Conservation (phyloP, 2,329 filamentous ascomycete species). For the Chaetomiaceae sp. region DNA sequence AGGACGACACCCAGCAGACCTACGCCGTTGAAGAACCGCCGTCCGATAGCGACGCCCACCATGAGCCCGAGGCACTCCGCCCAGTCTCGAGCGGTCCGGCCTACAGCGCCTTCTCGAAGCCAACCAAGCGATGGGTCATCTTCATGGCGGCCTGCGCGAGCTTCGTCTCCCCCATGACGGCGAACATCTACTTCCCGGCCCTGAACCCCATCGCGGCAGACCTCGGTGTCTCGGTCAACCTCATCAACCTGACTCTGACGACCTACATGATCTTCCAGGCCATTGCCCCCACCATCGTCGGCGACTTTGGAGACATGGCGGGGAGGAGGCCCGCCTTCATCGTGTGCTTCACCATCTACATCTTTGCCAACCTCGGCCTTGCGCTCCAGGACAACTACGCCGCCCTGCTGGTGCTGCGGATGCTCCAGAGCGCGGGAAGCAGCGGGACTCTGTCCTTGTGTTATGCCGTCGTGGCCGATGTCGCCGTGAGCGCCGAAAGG, state of each 20-base stretch:
- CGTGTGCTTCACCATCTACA: constrained; percentile 52
- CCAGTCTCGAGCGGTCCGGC: constrained; percentile 37
- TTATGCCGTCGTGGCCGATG: constrained; percentile 67
- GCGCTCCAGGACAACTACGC: constrained; percentile 54
- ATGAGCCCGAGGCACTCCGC: constrained; percentile 33
- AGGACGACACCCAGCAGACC: neutral
- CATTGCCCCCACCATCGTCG: constrained; percentile 56
- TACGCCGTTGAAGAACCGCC: neutral
- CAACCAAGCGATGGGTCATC: constrained; percentile 49
- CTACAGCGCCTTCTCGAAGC: constrained; percentile 38
- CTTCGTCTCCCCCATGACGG: constrained; percentile 55
- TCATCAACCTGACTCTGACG: constrained; percentile 50
- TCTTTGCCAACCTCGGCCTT: constrained; percentile 56
- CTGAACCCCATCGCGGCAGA: constrained; percentile 37
- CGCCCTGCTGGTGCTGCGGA: constrained; percentile 56
- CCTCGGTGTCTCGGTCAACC: constrained; percentile 35
- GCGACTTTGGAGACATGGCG: constrained; percentile 56
- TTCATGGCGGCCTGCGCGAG: constrained; percentile 49
- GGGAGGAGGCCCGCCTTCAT: constrained; percentile 60
- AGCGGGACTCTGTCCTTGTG: constrained; percentile 67
- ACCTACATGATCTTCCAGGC: constrained; percentile 63
- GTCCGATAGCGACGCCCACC: constrained; percentile 20
- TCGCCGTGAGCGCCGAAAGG: constrained; percentile 63
- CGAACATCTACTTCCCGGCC: constrained; percentile 53
- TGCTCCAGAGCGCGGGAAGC: constrained; percentile 60